Evolutionary conservation across 2,329 filamentous ascomycete genomes (phyloP), one percentile per base, ranked within the genome.

Genomic region (Colletotrichum cordylinicola): DNA sequence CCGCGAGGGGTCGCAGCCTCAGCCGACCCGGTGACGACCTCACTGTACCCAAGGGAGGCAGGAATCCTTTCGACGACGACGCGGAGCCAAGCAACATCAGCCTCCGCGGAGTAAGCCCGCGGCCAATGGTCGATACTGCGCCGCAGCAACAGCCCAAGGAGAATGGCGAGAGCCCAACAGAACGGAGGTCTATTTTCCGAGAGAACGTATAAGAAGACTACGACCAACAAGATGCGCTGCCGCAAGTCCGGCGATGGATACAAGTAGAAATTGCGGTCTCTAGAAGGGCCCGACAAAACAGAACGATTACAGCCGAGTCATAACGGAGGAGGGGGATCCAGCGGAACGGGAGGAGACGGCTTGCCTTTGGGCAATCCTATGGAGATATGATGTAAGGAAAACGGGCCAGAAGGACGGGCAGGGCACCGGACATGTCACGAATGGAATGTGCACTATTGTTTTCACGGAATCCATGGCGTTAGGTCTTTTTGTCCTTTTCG

Each of bases 51-150:
- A 85, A 83, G 82, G 84, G 81, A 74, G 79, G 82, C 70, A 81
- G 79, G 77, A 93, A 96, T 83, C 94, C 94, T 0, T 96, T 96
- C 81, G 93, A 93, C 69, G 94, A 95, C 68, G 89, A 91, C 35
- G 91, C 90, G 6, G 92, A 92, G 82, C 86, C 89, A 77, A 93
- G 91, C 77, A 91, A 90, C 80, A 81, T 91, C 73, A 90, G 88
- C 82, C 80, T 95, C 84, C 86, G 94, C 71, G 94, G 94, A 31
- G 92, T 96, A 35, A 96, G 94, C 83, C 94, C 95, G 4, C 85
- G 94, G 78, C 95, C 95, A n/a, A 91, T 94, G 79, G 74, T 74
- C 6, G 88, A 92, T 66, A 89, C 88, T 35, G 65, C 37, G 29
- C 60, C 69, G 12, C 67, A 71, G 72, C 80, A 80, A 58, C 79